phyloP scores from a whole-genome alignment of 768 basidiomycete genomes.

The Phaeotremella skinneri region DNA sequence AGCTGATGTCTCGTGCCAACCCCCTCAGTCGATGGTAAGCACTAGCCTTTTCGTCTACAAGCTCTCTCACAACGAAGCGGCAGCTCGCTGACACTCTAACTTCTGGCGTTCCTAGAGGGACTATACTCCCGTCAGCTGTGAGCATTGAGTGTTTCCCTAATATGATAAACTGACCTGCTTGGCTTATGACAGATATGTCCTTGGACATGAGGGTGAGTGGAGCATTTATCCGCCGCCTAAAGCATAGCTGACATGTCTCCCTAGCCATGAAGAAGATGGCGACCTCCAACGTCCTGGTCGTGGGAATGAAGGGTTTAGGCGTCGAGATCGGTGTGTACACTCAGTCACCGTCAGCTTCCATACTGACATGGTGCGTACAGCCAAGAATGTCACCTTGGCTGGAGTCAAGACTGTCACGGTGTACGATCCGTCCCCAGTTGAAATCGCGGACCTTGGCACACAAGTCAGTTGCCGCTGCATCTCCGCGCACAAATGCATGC shows the following conservation, averaged over 20 bases:
- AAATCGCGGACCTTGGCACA: constrained; percentile 84
- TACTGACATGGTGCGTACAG: constrained; percentile 54
- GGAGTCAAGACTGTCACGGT: constrained; percentile 97
- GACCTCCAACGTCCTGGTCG: constrained; percentile 85
- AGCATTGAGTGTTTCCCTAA: constrained; percentile 11
- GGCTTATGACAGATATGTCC: constrained; percentile 64
- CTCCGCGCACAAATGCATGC: not conserved
- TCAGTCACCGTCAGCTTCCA: not conserved
- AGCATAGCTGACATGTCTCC: constrained; percentile 27
- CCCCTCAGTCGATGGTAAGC: constrained; percentile 46
- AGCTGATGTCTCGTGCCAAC: constrained; percentile 4
- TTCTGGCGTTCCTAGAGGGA: constrained; percentile 36
- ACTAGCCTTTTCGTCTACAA: not conserved
- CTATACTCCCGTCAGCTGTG: constrained; percentile 51
- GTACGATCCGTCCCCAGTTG: constrained; percentile 85
- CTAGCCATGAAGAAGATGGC: constrained; percentile 99
- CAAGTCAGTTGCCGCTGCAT: constrained; percentile 59
- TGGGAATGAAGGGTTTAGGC: constrained; percentile 87
- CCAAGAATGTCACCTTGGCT: constrained; percentile 91
- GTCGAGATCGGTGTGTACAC: constrained; percentile 78
- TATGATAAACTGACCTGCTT: constrained; percentile 12
- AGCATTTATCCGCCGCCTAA: constrained; percentile 5
- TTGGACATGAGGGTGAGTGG: constrained; percentile 84
- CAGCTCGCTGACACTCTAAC: constrained; percentile 7
- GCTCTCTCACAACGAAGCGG: not conserved